Evolutionary conservation across 1,284 basidiomycete genomes (phyloP), one percentile per base, ranked within the genome.

Genomic region (Tylopilus sp.): DNA sequence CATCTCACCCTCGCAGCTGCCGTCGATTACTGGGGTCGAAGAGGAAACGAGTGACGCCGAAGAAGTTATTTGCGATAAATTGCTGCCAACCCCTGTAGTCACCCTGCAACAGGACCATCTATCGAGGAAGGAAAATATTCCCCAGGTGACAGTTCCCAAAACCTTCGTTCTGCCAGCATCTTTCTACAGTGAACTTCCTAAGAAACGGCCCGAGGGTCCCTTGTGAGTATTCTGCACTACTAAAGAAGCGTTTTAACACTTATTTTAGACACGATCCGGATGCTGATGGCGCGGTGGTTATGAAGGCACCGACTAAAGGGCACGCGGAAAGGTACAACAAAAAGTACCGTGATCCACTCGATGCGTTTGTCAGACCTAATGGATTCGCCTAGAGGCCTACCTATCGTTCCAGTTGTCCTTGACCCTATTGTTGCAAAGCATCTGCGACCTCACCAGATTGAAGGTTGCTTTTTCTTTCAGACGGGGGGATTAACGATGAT

Each of bases 391-490:
- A 87, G 85, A 59, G 73, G 77, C 48, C 59, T 76, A 13, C 71
- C 80, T 6, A 66, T 93, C 18, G 79, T 94, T 12, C 86, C 92
- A 45, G 94, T 99, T 10, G 95, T 99, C 1, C 67, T 99, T n/a
- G 95, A 99, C 64, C 96, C 96, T 0, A 70, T 87, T n/a, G 68
- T 99, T 15, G 73, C 82, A 2, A 77, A 80, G 41, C 79, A 81
- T 47, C 79, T 99, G 67, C 79, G 96, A 39, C 84, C 89, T 3
- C 97, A 99, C 71, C 97, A 99, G 65, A 76, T 81, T 43, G 92
- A 97, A 74, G 95, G 95, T 78, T 60, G 13, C 15, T 18, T 36
- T 21, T 46, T 46, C 40, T 49, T n/a, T n/a, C n/a, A n/a, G n/a
- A n/a, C n/a, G n/a, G n/a, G n/a, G n/a, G n/a, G n/a, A n/a, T n/a